Evolutionary conservation across 352 stramenopile genomes (phyloP).

Genomic region (Pythium dissotocum): DNA sequence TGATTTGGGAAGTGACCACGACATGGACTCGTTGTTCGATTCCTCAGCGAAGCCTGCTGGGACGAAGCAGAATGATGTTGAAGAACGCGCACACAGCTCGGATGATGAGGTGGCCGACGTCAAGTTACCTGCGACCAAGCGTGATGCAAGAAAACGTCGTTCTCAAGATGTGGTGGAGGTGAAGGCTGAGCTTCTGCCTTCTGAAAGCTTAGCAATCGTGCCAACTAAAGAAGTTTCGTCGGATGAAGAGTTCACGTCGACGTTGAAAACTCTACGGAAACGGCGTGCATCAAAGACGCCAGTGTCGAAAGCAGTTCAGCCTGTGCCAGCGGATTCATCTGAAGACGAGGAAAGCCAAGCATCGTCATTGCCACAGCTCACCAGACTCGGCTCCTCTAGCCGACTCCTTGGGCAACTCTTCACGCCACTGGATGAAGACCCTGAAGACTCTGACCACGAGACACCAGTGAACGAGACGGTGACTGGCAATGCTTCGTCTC

Average conservation of each 20-base stretch:
- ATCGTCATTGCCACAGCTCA: too few species aligned
- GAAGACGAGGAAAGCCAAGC: background rate
- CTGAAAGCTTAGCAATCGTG: background rate
- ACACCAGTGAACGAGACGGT: background rate
- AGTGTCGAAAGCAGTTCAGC: background rate
- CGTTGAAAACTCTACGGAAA: conserved; percentile 20
- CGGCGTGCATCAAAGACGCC: conserved; percentile 8
- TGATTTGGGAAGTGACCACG: conserved; percentile 45
- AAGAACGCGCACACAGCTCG: background rate
- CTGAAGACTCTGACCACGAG: background rate
- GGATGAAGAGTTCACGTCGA: conserved; percentile 34
- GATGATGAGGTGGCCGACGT: background rate
- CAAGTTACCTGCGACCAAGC: background rate
- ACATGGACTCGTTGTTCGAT: conserved; percentile 41
- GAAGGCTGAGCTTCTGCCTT: background rate
- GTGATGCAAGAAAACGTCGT: background rate
- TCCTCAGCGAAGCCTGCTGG: background rate
- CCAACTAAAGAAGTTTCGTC: conserved; percentile 10
- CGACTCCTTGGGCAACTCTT: background rate
- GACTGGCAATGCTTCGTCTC: background rate
- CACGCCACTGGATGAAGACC: background rate
- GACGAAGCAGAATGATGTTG: background rate
- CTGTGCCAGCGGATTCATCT: background rate
- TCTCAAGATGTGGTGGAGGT: background rate
- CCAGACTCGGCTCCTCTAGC: background rate